phyloP scores from a whole-genome alignment of 306 rosid genomes.

The Leucaena leucocephala region DNA sequence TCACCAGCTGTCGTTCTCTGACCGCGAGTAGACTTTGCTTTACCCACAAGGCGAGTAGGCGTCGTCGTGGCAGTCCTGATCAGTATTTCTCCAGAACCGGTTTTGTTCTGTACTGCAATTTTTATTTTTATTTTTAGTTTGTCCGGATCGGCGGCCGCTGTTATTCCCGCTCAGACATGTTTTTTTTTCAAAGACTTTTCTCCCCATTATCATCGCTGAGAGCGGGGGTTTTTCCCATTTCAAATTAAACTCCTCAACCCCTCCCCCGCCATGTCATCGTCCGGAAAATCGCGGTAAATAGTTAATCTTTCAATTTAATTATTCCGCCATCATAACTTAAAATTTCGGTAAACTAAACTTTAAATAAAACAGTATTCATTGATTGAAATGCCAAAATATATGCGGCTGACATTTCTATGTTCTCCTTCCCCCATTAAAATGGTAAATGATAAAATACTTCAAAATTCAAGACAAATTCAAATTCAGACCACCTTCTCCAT shows the following conservation, averaged over 20 bases:
- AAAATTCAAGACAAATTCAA: conserved; percentile 35
- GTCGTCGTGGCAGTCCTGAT: background rate
- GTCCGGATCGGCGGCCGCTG: conserved; percentile 48
- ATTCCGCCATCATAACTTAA: background rate
- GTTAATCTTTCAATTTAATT: background rate
- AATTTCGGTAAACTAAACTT: background rate
- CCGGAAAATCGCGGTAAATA: background rate
- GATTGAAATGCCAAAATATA: background rate
- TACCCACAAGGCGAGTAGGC: background rate
- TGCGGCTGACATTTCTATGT: background rate
- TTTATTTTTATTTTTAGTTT: conserved; percentile 7
- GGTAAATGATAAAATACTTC: background rate
- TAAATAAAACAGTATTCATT: background rate
- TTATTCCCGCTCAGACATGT: conserved; percentile 84
- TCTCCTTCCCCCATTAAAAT: background rate
- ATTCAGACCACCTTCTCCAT: conserved; percentile 33
- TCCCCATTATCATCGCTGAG: conserved; percentile 38
- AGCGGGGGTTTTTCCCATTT: conserved; percentile 46
- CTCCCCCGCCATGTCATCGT: conserved; percentile 50
- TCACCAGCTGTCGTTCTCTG: background rate
- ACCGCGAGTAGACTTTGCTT: background rate
- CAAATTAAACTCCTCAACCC: conserved; percentile 34
- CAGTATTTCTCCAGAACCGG: background rate
- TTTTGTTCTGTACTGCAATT: background rate
- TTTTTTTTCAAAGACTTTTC: conserved; percentile 36